Percentiles rank a stretch among this genome's conserved stretches.
phyloP scores from a whole-genome alignment of 495 filamentous ascomycete genomes.

The Bacidia gigantensis region DNA sequence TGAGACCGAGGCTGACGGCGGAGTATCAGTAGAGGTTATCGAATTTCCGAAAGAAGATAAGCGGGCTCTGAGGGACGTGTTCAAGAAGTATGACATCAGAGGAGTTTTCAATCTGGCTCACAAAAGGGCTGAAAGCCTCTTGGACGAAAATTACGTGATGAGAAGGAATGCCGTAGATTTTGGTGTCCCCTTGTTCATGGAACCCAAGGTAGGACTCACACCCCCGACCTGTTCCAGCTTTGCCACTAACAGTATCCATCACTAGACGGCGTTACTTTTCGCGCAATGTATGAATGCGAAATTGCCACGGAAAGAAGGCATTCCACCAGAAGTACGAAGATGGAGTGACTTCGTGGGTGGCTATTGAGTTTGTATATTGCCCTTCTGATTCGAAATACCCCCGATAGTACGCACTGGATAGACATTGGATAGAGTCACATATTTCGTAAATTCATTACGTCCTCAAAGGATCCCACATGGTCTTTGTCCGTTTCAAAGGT shows the following conservation, averaged over 20 bases:
- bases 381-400: neutral
- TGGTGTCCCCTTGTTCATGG: constrained; percentile 95
- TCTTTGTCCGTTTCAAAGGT: no score
- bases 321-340: constrained; percentile 77
- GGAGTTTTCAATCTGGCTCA: constrained; percentile 93
- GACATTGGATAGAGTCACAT: neutral
- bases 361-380: constrained; percentile 2
- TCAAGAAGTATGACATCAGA: constrained; percentile 90
- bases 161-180: constrained; percentile 96
- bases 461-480: no score
- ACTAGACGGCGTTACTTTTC: constrained; percentile 84
- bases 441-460: no score
- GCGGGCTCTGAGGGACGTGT: constrained; percentile 84
- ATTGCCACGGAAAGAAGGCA: constrained; percentile 59
- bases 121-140: constrained; percentile 63
- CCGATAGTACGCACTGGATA: neutral
- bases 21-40: constrained; percentile 68
- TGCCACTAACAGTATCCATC: constrained; percentile 7
- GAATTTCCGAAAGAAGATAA: constrained; percentile 97
- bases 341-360: constrained; percentile 67
- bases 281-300: constrained; percentile 94
- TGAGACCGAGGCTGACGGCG: constrained; percentile 48
- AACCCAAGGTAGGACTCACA: constrained; percentile 68
- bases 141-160: constrained; percentile 98
- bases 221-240: constrained; percentile 13